Evolutionary conservation across 2,329 filamentous ascomycete species (phyloP), one percentile per base, ranked within the genome.

Genomic region (Venturia carpophila): DNA sequence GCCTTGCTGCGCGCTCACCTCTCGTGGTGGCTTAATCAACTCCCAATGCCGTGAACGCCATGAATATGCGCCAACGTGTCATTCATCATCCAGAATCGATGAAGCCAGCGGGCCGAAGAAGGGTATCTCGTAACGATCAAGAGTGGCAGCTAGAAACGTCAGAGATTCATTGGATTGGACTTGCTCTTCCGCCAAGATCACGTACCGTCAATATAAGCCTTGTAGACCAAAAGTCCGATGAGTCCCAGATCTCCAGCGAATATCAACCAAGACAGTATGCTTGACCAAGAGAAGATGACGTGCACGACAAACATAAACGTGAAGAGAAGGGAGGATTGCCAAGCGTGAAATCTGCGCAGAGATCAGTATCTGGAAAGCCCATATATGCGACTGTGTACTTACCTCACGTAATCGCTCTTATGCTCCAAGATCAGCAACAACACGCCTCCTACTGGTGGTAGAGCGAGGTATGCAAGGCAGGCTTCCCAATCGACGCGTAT

Each of bases 361-460:
- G 10, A 37, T 58, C 30, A 58, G 30, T 11, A n/a, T n/a, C 24
- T 55, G 2, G n/a, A 17, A 43, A 13, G 42, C 13, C 9, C 43
- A 66, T 24, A 3, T 52, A 15, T 52, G 1, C 13, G 1, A 52
- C 21, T 11, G 4, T 37, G n/a, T 66, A 67, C 84, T 66, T 77
- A 93, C 90, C 94, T 84, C 66, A 99, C 94, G 76, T 96, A 99
- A 78, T 99, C 94, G 73, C 92, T 97, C 80, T 96, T 94, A 73
- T 92, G 86, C 82, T 99, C 94, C 68, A 93, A 75, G 56, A 97
- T 84, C 69, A 99, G 77, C 70, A 99, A 77, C 69, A 96, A 75
- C 34, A 97, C 90, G 3, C 89, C 90, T 2, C 93, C 94, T 0
- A 92, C 82, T 0, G 94, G 94, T 68, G 94, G 94, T 17, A 96